Percentiles rank a stretch among this genome's conserved stretches.
Conservation (phyloP, 495 filamentous ascomycete genomes). For the Parathielavia appendiculata region DNA sequence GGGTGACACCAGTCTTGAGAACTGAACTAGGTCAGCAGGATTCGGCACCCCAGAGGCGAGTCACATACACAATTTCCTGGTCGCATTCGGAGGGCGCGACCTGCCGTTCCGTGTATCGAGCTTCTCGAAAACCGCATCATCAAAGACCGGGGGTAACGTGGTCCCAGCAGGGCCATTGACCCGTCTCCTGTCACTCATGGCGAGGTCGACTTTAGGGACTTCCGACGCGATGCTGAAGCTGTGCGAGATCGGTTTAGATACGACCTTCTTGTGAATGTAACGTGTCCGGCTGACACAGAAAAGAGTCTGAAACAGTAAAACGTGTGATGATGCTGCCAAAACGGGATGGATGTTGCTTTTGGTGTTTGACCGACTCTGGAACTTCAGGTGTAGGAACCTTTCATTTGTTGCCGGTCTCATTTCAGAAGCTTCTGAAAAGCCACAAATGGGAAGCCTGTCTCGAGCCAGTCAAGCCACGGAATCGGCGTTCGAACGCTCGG, state of each 20-base stretch:
- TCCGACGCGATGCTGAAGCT: not conserved
- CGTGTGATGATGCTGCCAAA: too few species aligned
- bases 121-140: slow-evolving; percentile 36
- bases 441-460: not conserved
- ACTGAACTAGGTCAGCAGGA: slow-evolving; percentile 47
- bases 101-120: slow-evolving; percentile 44
- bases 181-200: slow-evolving; percentile 80
- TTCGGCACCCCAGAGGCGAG: not conserved
- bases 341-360: too few species aligned
- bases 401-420: not conserved
- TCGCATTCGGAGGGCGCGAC: slow-evolving; percentile 49
- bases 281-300: too few species aligned
- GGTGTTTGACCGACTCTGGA: too few species aligned
- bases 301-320: too few species aligned
- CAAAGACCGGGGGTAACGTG: slow-evolving; percentile 70
- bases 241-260: too few species aligned
- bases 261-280: too few species aligned
- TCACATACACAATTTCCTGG: slow-evolving; percentile 78
- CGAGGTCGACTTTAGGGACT: not conserved
- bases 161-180: slow-evolving; percentile 81
- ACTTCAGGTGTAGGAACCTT: too few species aligned
- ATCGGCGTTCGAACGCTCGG: not conserved
- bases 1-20: slow-evolving; percentile 84
- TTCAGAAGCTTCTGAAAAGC: not conserved
- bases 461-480: not conserved